Evolutionary conservation across 371 early-diverging fungal species (phyloP).

Genomic region (Lichtheimia ornata): DNA sequence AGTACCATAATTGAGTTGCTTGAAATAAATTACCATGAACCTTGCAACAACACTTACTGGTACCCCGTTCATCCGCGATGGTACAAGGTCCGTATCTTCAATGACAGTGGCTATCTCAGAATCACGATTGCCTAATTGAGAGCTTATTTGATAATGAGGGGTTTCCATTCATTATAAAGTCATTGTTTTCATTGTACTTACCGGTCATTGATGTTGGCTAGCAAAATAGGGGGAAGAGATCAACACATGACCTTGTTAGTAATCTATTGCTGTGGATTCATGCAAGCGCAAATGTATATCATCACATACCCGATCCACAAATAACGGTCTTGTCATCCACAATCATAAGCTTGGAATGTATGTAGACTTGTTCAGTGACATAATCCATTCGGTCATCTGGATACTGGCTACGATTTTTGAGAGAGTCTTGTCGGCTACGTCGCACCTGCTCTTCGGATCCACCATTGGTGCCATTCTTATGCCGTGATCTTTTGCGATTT

Average conservation of each 20-base stretch:
- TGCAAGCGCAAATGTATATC: not conserved
- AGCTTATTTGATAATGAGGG: constrained; percentile 45
- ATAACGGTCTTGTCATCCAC: constrained; percentile 77
- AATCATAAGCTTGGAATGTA: constrained; percentile 87
- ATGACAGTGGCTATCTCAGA: constrained; percentile 86
- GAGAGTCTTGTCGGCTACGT: not conserved
- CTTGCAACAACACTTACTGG: constrained; percentile 39
- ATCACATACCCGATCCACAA: constrained; percentile 52
- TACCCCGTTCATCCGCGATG: constrained; percentile 72
- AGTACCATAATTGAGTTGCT: constrained; percentile 3
- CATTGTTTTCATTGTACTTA: constrained; percentile 9
- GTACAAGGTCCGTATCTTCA: constrained; percentile 72
- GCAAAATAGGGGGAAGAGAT: not conserved
- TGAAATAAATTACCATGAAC: not conserved
- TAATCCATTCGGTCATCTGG: constrained; percentile 31
- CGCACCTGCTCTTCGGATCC: not conserved
- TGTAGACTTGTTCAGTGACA: constrained; percentile 82
- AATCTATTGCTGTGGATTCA: no score
- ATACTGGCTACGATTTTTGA: constrained; percentile 9
- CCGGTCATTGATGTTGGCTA: constrained; percentile 55
- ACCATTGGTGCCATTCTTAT: not conserved
- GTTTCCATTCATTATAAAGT: not conserved
- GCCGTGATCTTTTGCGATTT: not conserved
- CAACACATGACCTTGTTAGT: not conserved
- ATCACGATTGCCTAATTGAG: constrained; percentile 88